A percentile compares a stretch with the other conserved stretches of the same genome.
Evolutionary conservation across 257 asterid genomes (phyloP).

Genomic region (Solanum tarijense): DNA sequence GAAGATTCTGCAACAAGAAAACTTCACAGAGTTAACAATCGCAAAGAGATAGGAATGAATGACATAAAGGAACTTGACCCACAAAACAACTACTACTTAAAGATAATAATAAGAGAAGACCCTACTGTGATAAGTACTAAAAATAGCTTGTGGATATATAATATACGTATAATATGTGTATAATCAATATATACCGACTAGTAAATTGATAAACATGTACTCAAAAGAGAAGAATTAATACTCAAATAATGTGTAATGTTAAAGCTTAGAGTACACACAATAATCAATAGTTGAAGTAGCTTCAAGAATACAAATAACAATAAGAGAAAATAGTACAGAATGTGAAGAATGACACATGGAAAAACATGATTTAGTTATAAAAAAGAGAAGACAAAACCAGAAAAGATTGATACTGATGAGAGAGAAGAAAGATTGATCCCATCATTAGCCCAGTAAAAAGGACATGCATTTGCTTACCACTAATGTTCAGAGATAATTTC

Average conservation of each 20-base stretch:
- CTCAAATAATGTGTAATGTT: background rate
- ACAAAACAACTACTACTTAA: background rate
- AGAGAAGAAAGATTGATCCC: background rate
- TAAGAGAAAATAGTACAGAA: constrained; percentile 2
- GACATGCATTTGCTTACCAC: background rate
- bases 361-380: background rate
- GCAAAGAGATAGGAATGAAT: background rate
- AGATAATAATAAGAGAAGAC: background rate
- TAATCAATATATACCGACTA: background rate
- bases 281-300: constrained; percentile 13
- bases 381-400: background rate
- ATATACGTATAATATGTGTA: background rate
- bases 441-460: background rate
- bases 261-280: background rate
- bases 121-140: background rate
- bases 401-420: background rate
- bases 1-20: background rate
- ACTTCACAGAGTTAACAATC: background rate
- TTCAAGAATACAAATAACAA: background rate
- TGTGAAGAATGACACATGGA: constrained; percentile 28
- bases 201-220: background rate
- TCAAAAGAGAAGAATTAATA: background rate
- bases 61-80: background rate
- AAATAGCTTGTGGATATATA: background rate
- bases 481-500: background rate